Evolutionary conservation across 73 alveolate genomes (phyloP), one percentile per base, ranked within the genome.

Genomic region (Stentor roeselii): DNA sequence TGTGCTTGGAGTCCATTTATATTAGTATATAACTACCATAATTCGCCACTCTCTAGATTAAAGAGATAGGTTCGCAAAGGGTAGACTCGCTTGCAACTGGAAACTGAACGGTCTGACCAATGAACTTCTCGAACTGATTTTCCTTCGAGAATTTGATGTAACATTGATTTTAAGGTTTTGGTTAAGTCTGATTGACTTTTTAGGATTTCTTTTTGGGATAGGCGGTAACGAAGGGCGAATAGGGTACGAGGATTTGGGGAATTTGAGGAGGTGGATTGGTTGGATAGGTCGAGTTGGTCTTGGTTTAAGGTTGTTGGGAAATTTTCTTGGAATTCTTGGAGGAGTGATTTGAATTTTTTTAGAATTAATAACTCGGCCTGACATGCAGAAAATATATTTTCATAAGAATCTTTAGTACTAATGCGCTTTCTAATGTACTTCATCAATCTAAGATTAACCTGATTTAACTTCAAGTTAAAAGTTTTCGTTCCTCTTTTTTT

Each of bases 41-140:
- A 50, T 21, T 50, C 67, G 6, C 67, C 67, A 50, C 21, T 11
- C 21, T 50, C 37, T 21, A 67, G 41, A 27, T 34, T 67, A 21
- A 27, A 21, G 27, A 67, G 2, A 67, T 67, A 67, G 21, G 41
- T 40, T 67, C 80, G 37, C 41, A 67, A 67, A n/a, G 80, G 80
- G 80, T 67, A 67, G 42, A 67, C 41, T 67, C 2, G 0, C 41
- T 32, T 67, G 11, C 41, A 15, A n/a, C 34, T 67, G 1, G 21
- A 15, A 30, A 67, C 37, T 1, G 15, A 27, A 15, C 11, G 21
- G 15, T 67, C 80, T 67, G n/a, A 27, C 80, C 80, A 67, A 67
- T 67, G 80, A 0, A 40, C 80, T 21, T 32, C 37, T 32, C 37
- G 41, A 36, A 67, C 80, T 27, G 80, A 30, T 15, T 1, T 34